Evolutionary conservation across 805 yeast genomes (phyloP).

Genomic region (Lipomyces sp.): DNA sequence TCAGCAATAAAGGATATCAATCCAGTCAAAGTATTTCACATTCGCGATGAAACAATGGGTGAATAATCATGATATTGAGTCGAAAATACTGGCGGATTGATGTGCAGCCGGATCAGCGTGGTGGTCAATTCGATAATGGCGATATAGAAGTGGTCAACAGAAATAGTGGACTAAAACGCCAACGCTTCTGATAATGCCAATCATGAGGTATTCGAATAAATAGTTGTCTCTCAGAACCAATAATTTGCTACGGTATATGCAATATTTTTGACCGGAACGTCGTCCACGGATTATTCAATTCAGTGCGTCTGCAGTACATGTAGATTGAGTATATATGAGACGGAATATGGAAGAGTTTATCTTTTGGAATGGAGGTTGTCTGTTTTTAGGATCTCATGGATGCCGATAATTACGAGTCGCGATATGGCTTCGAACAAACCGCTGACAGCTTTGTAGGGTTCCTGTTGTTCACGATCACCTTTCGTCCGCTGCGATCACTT

Average conservation of each 20-base stretch:
- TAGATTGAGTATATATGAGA: neutral
- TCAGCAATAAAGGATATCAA: neutral
- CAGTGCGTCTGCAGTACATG: too few species aligned
- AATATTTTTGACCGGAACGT: too few species aligned
- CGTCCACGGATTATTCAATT: too few species aligned
- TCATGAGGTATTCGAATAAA: too few species aligned
- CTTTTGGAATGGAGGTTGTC: conserved; percentile 2
- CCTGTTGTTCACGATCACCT: conserved; percentile 31
- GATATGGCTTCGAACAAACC: neutral
- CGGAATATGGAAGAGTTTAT: neutral
- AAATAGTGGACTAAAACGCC: too few species aligned
- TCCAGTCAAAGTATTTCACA: neutral
- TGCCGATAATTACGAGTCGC: neutral
- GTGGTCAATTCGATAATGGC: neutral
- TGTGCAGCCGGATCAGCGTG: neutral
- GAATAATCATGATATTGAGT: neutral
- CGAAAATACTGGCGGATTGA: neutral
- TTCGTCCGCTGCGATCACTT: conserved; percentile 33
- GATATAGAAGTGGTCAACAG: too few species aligned
- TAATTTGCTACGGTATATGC: too few species aligned
- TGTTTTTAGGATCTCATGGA: neutral
- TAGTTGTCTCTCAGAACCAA: too few species aligned
- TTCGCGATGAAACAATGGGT: neutral
- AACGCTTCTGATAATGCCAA: too few species aligned
- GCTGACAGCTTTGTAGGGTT: conserved; percentile 21